Evolutionary conservation across 257 asterid species (phyloP), one percentile per base, ranked within the genome.

Genomic region (Gentiana straminea): DNA sequence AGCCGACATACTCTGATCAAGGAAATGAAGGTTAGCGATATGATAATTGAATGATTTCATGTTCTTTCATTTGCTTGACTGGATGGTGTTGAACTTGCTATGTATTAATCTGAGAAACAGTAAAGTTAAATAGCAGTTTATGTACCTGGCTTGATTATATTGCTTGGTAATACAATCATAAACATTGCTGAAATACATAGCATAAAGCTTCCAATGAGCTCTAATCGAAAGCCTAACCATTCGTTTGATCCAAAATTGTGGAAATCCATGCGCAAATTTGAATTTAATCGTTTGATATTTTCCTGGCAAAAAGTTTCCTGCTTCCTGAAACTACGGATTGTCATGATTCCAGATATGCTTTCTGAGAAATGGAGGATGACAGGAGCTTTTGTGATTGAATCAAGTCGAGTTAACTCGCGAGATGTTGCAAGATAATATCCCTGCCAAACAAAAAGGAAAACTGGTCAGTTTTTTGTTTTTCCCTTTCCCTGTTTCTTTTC

Each of bases 361-460:
- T 92, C 99, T 2, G 99, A 92, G 76, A 92, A 92, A 62, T 88
- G 95, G 73, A 81, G 97, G 55, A 92, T 88, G 43, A 92, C 84
- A 0, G 99, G 99, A 7, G 98, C 98, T 72, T 92, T 92, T 6
- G 98, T 92, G 53, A 92, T 92, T 33, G 95, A 88, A 54, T 92
- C 99, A 0, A 92, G 75, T 57, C 99, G 83, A 13, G 99, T 87
- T 74, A 92, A 43, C 71, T 92, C 99, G 35, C 99, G 92, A 15
- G 99, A 85, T 13, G 97, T 83, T 3, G 89, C 64, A 57, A 92
- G 95, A 68, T 64, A 92, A 71, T 88, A 92, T 33, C 95, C 95
- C 99, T 88, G 79, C 3, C 72, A 54, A 57, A n/a, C 55, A 66
- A 37, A 61, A 61, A 15, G 33, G 38, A 8, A 70, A 7, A 58